Evolutionary conservation across 208 protist species (phyloP).

Genomic region (Leptomonas seymouri): DNA sequence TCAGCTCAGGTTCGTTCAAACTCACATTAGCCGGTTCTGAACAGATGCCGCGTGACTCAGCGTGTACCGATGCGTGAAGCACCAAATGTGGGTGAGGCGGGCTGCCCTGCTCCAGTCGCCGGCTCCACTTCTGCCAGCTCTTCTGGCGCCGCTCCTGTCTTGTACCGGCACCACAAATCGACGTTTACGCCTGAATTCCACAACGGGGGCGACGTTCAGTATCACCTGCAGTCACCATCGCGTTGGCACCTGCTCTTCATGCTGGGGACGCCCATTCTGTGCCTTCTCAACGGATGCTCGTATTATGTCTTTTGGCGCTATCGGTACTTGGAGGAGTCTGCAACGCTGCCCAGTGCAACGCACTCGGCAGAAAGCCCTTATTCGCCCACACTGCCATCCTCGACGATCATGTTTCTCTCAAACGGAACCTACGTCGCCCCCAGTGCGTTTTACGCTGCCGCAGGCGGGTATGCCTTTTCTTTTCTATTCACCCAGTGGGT

Average conservation of each 20-base stretch:
- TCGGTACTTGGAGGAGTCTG: not conserved
- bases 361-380: not conserved
- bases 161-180: not conserved
- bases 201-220: not conserved
- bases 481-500: slow-evolving; percentile 17
- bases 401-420: not conserved
- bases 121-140: too few species aligned
- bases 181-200: not conserved
- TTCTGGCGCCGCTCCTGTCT: not conserved
- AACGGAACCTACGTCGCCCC: not conserved
- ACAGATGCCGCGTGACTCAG: too few species aligned
- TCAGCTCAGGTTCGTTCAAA: too few species aligned
- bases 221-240: not conserved
- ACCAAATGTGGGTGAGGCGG: not conserved
- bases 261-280: slow-evolving; percentile 9
- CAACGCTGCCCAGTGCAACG: not conserved
- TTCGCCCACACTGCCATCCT: not conserved
- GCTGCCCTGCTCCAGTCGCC: not conserved
- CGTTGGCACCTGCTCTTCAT: slow-evolving; percentile 2
- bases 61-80: too few species aligned
- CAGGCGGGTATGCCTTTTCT: slow-evolving; percentile 20
- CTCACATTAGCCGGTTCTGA: too few species aligned
- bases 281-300: slow-evolving; percentile 35
- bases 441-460: slow-evolving; percentile 15
- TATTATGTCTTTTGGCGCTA: slow-evolving; percentile 42